These are phyloP conservation scores for Dendrobium catenatum DNA, from an alignment of 106 monocot species.

Conservation along the genomic window DNA sequence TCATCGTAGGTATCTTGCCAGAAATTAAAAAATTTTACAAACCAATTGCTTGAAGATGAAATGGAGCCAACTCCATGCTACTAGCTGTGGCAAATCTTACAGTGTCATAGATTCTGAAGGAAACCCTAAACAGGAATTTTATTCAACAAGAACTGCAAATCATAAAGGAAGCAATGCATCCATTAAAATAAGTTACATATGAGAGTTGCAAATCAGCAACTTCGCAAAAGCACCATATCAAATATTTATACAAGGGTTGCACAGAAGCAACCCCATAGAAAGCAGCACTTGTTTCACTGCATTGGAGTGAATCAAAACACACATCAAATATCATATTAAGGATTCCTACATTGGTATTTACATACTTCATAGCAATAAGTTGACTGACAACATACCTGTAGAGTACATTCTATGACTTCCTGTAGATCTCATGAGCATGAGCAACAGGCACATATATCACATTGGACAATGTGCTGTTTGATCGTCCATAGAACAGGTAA, in stretches of 20 bases:
- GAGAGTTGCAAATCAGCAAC: neutral
- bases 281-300: neutral
- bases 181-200: neutral
- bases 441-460: constrained; percentile 70
- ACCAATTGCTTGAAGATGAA: too few species aligned
- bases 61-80: too few species aligned
- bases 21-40: too few species aligned
- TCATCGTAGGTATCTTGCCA: too few species aligned
- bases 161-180: neutral
- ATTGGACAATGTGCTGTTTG: constrained; percentile 65
- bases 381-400: neutral
- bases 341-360: neutral
- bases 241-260: too few species aligned
- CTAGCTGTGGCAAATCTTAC: too few species aligned
- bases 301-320: neutral
- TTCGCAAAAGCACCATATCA: too few species aligned
- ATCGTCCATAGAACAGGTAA: constrained; percentile 80
- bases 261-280: too few species aligned
- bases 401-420: neutral
- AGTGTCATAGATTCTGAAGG: too few species aligned
- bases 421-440: constrained; percentile 75
- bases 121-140: too few species aligned
- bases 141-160: too few species aligned
- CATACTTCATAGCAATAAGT: neutral
- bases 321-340: neutral